Conservation (phyloP, 2,329 filamentous ascomycete genomes). For the Tympanopsis confertula region DNA sequence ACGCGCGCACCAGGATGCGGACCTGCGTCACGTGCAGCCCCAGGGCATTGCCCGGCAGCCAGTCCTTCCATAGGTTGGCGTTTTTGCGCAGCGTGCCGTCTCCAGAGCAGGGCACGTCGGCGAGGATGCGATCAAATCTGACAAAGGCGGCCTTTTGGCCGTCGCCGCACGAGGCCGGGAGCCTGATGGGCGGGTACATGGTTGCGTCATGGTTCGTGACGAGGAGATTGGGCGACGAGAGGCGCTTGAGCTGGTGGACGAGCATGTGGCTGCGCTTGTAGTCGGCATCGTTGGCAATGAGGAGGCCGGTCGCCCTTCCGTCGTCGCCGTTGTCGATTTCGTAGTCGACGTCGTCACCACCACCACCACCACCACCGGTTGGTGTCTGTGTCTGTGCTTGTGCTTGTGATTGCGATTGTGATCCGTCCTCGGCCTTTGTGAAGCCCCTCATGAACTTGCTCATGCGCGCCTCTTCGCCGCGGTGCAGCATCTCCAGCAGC, state of each 20-base stretch:
- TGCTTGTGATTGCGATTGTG: background rate
- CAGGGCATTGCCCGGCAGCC: constrained; percentile 76
- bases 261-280: constrained; percentile 96
- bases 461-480: constrained; percentile 80
- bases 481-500: constrained; percentile 85
- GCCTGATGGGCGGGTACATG: constrained; percentile 80
- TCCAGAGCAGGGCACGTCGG: constrained; percentile 92
- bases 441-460: constrained; percentile 51
- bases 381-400: background rate
- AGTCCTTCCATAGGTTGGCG: constrained; percentile 85
- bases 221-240: constrained; percentile 91
- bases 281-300: constrained; percentile 93
- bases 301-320: constrained; percentile 77
- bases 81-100: constrained; percentile 94
- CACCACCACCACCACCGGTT: constrained; percentile 25
- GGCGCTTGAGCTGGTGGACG: constrained; percentile 91
- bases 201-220: constrained; percentile 98
- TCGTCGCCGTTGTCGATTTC: constrained; percentile 58
- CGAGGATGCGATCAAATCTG: constrained; percentile 92
- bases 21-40: constrained; percentile 80
- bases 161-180: constrained; percentile 46
- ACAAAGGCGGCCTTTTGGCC: constrained; percentile 56
- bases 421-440: background rate
- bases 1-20: constrained; percentile 77
- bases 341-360: constrained; percentile 34